Percentiles rank a stretch among this genome's conserved stretches.
Conservation (phyloP, 2,329 filamentous ascomycete species). For the Exophiala oligosperma region DNA sequence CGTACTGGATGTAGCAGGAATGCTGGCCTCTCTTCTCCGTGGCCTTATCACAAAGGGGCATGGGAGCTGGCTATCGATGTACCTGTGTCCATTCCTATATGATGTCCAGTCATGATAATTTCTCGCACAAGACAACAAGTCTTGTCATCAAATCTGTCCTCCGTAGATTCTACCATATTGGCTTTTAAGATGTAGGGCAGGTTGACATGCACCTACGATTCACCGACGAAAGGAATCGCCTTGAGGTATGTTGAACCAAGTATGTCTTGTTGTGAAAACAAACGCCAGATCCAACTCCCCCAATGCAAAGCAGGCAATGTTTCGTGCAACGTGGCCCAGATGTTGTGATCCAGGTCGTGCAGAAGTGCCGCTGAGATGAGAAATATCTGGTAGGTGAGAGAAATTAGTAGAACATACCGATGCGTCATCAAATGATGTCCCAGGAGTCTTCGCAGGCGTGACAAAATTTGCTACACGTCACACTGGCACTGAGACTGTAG, state of each 20-base stretch:
- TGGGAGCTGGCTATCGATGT: not conserved
- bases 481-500: conserved; percentile 93
- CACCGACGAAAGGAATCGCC: conserved; percentile 41
- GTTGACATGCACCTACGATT: conserved; percentile 31
- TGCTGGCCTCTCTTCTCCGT: not conserved
- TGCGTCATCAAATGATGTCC: conserved; percentile 74
- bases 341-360: conserved; percentile 69
- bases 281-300: conserved; percentile 67
- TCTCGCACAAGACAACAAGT: too few species aligned
- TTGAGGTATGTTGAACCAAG: conserved; percentile 67
- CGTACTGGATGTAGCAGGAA: not conserved
- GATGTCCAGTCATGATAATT: too few species aligned
- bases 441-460: conserved; percentile 96
- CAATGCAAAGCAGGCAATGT: conserved; percentile 54
- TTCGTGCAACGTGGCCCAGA: conserved; percentile 55
- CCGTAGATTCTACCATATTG: not conserved
- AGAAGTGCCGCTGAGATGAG: conserved; percentile 21
- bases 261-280: conserved; percentile 85
- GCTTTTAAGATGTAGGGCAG: conserved; percentile 28
- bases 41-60: not conserved
- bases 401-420: conserved; percentile 19
- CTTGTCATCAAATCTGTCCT: not conserved
- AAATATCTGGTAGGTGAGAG: conserved; percentile 10
- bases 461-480: conserved; percentile 99
- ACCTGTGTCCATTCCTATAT: not conserved